Evolutionary conservation across 2,329 filamentous ascomycete genomes (phyloP).

Genomic region (Fusarium marasasianum): DNA sequence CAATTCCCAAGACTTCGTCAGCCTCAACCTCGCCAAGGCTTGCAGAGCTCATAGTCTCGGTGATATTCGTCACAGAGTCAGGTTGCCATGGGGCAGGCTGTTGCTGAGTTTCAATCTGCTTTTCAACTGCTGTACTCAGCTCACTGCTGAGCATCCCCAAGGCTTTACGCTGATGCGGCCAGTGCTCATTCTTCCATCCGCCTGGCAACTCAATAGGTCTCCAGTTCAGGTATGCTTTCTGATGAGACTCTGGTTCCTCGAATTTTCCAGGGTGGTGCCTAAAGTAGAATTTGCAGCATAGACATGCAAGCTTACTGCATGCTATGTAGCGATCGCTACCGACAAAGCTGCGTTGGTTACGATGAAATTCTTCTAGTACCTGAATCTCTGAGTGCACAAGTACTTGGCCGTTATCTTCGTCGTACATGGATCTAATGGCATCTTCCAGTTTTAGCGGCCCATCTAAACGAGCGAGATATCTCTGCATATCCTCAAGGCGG

Average conservation of each 20-base stretch:
- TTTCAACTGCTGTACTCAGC: conserved; percentile 2
- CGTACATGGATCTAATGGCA: conserved; percentile 17
- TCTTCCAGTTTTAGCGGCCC: neutral
- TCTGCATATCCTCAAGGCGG: neutral
- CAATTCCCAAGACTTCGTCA: neutral
- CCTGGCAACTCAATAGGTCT: conserved; percentile 34
- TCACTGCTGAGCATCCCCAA: conserved; percentile 16
- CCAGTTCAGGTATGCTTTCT: conserved; percentile 55
- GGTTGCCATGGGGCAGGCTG: conserved; percentile 1
- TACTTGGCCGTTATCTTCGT: conserved; percentile 35
- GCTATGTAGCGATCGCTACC: conserved; percentile 56
- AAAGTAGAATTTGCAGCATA: conserved; percentile 59
- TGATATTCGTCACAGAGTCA: conserved; percentile 32
- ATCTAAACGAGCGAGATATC: conserved; percentile 3
- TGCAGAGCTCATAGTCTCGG: neutral
- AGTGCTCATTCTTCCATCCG: conserved; percentile 11
- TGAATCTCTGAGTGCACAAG: conserved; percentile 32
- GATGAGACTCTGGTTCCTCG: conserved; percentile 49
- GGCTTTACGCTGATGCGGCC: conserved; percentile 9
- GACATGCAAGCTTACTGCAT: conserved; percentile 62
- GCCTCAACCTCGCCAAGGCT: conserved; percentile 1
- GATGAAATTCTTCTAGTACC: conserved; percentile 57
- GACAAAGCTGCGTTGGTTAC: conserved; percentile 46
- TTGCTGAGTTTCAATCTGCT: conserved; percentile 2
- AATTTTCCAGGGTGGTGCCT: conserved; percentile 48